Evolutionary conservation across 768 basidiomycete species (phyloP).

Genomic region (Rhizopogon roseolus): DNA sequence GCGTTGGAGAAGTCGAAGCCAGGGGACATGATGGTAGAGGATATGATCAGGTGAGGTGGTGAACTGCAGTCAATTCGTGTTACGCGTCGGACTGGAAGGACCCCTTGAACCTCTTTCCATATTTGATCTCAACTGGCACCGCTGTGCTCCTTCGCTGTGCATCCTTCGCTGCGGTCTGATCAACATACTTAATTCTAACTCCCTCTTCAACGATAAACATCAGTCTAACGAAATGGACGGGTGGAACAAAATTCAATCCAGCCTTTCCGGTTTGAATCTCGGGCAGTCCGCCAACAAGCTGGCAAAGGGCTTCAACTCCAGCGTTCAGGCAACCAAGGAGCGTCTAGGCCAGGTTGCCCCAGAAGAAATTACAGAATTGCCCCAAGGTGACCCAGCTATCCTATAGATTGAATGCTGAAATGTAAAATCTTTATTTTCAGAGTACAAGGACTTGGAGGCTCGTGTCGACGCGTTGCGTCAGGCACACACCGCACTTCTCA

Average conservation of each 20-base stretch:
- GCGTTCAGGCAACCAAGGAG: constrained; percentile 84
- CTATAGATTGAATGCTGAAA: not conserved
- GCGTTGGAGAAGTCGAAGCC: constrained; percentile 82
- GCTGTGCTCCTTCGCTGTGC: constrained; percentile 1
- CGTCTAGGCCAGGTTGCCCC: constrained; percentile 85
- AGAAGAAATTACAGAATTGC: constrained; percentile 93
- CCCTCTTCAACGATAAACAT: not conserved
- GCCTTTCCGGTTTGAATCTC: constrained; percentile 61
- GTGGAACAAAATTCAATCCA: constrained; percentile 68
- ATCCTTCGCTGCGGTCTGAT: not conserved
- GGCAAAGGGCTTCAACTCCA: constrained; percentile 74
- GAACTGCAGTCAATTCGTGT: constrained; percentile 3
- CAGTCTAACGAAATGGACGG: constrained; percentile 31
- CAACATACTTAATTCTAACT: not conserved
- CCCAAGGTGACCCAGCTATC: constrained; percentile 54
- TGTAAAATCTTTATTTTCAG: constrained; percentile 33
- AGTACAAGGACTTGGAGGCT: constrained; percentile 94
- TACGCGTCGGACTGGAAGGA: constrained; percentile 24
- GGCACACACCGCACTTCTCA: constrained; percentile 74
- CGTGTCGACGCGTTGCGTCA: constrained; percentile 88
- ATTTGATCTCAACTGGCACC: constrained; percentile 6
- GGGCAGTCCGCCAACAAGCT: constrained; percentile 72
- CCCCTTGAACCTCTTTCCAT: constrained; percentile 16
- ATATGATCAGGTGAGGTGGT: not conserved
- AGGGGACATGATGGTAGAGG: constrained; percentile 21